Conservation (phyloP, 2,329 filamentous ascomycete genomes). For the Peltaster fructicola region DNA sequence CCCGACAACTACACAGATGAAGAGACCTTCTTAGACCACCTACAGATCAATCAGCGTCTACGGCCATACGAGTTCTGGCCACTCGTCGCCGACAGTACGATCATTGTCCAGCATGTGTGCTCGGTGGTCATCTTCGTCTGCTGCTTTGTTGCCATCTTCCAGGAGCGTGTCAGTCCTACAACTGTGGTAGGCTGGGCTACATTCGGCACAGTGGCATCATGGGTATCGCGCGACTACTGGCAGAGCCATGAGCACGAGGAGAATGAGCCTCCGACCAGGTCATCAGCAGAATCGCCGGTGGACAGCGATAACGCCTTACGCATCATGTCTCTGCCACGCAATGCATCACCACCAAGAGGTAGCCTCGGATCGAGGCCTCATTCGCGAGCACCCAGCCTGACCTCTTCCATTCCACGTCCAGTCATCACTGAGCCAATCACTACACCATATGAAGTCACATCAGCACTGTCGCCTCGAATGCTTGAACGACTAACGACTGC, state of each 20-base stretch:
- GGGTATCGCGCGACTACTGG: constrained; percentile 87
- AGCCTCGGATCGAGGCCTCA: no score
- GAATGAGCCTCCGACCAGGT: no score
- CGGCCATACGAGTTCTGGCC: constrained; percentile 98
- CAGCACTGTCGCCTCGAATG: constrained; percentile 34
- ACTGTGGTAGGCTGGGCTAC: constrained; percentile 75
- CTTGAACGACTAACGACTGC: constrained; percentile 58
- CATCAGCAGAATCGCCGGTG: no score
- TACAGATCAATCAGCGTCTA: constrained; percentile 83
- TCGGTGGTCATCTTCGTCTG: constrained; percentile 89
- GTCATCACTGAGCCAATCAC: no score
- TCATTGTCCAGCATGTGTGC: constrained; percentile 93
- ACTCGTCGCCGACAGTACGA: constrained; percentile 80
- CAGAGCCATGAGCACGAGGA: constrained; percentile 50
- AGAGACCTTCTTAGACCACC: constrained; percentile 85
- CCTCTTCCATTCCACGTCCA: constrained; percentile 1
- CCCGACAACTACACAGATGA: constrained; percentile 99
- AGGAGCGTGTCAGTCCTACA: constrained; percentile 76
- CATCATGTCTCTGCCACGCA: no score
- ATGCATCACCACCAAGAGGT: no score
- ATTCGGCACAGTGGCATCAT: constrained; percentile 66
- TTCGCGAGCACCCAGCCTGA: no score
- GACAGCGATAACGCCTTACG: no score
- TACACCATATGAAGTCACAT: no score
- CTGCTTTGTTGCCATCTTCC: constrained; percentile 79